Conservation (phyloP, 169 alveolate genomes). For the Cystoisospora suis region DNA sequence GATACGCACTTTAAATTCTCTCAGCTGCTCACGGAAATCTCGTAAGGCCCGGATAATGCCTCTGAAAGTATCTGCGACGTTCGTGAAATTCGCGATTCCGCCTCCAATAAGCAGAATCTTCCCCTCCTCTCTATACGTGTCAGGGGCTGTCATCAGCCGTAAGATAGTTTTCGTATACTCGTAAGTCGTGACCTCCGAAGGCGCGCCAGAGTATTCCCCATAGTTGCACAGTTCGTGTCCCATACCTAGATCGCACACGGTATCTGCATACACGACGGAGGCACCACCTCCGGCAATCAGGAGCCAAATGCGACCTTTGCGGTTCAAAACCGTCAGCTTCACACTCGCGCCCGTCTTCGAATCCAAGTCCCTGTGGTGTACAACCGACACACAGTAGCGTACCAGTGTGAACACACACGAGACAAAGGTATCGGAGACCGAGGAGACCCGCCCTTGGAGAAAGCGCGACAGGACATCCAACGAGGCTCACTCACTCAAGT, state of each 20-base stretch:
- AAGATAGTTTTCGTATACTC: slow-evolving; percentile 68
- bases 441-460: too few species aligned
- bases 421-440: too few species aligned
- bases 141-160: slow-evolving; percentile 57
- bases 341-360: slow-evolving; percentile 71
- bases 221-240: slow-evolving; percentile 70
- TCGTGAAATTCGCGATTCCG: slow-evolving; percentile 74
- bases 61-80: slow-evolving; percentile 69
- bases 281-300: slow-evolving; percentile 75
- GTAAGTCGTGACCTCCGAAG: slow-evolving; percentile 68
- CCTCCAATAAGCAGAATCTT: slow-evolving; percentile 72
- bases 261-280: slow-evolving; percentile 71
- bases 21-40: slow-evolving; percentile 28
- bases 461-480: too few species aligned
- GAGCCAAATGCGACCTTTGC: slow-evolving; percentile 71
- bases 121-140: slow-evolving; percentile 63
- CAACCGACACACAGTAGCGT: neutral
- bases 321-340: slow-evolving; percentile 72
- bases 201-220: slow-evolving; percentile 75
- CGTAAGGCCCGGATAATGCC: slow-evolving; percentile 46
- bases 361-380: slow-evolving; percentile 56
- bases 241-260: slow-evolving; percentile 68
- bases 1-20: slow-evolving; percentile 41
- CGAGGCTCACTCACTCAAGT: too few species aligned
- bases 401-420: too few species aligned